Conservation (phyloP, 2,329 filamentous ascomycete genomes). For the Trichoderma oligosporum region DNA sequence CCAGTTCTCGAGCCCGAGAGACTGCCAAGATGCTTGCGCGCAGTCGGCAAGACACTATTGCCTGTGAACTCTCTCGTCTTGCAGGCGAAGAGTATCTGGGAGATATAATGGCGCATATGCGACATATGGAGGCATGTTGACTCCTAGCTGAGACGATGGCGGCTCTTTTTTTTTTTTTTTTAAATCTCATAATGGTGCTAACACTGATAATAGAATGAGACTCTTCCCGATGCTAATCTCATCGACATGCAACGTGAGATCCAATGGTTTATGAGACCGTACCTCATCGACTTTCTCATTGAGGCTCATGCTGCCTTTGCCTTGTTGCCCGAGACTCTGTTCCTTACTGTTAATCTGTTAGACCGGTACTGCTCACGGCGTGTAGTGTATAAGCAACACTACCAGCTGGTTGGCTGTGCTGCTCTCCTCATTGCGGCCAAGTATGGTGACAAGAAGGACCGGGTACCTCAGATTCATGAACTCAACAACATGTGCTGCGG, state of each 20-base stretch:
- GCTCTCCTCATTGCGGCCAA: constrained; percentile 95
- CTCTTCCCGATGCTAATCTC: constrained; percentile 89
- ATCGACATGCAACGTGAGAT: constrained; percentile 99
- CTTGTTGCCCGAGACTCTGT: constrained; percentile 88
- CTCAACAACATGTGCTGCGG: constrained; percentile 99
- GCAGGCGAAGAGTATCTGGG: constrained; percentile 90
- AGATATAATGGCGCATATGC: constrained; percentile 91
- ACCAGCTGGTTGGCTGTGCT: constrained; percentile 94
- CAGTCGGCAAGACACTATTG: constrained; percentile 82
- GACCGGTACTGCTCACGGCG: constrained; percentile 97
- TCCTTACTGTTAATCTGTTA: constrained; percentile 92
- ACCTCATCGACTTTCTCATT: constrained; percentile 95
- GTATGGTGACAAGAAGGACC: constrained; percentile 97
- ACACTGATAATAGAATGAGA: constrained; percentile 58
- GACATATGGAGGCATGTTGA: constrained; percentile 76
- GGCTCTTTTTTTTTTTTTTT: not conserved
- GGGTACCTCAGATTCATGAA: constrained; percentile 95
- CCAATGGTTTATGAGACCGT: constrained; percentile 99
- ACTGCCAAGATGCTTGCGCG: constrained; percentile 74
- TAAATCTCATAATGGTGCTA: constrained; percentile 24
- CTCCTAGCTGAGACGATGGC: not conserved
- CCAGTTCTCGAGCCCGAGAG: constrained; percentile 66
- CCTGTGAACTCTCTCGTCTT: constrained; percentile 79
- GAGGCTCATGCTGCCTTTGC: constrained; percentile 96
- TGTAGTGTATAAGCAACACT: constrained; percentile 98